A percentile compares a stretch with the other conserved stretches of the same genome.
Evolutionary conservation across 441 rosid species (phyloP).

Genomic region (Aquilaria agallochum): DNA sequence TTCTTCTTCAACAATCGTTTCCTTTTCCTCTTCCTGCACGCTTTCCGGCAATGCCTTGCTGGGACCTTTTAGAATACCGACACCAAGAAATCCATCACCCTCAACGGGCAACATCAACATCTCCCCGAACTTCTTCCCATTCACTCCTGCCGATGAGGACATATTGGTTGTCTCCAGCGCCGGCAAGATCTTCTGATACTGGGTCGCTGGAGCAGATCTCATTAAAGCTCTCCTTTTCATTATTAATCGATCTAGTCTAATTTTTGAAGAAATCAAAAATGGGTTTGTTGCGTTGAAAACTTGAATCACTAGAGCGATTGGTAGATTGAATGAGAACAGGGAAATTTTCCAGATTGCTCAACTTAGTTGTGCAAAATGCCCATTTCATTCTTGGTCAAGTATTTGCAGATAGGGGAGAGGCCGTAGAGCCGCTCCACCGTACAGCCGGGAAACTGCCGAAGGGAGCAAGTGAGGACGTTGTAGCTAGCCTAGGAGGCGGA

Average conservation of each 20-base stretch:
- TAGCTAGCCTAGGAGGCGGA: constrained; percentile 59
- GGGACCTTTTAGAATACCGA: constrained; percentile 51
- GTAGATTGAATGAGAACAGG: too few species aligned
- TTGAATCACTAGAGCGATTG: too few species aligned
- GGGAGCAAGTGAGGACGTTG: constrained; percentile 46
- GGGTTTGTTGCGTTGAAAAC: too few species aligned
- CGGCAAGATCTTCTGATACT: constrained; percentile 8
- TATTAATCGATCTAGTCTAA: not conserved
- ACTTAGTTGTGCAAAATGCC: too few species aligned
- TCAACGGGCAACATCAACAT: constrained; percentile 41
- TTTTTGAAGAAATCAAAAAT: too few species aligned
- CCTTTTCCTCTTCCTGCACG: constrained; percentile 21
- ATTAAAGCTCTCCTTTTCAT: constrained; percentile 17
- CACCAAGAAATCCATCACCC: constrained; percentile 36
- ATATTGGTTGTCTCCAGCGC: not conserved
- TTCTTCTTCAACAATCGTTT: constrained; percentile 13
- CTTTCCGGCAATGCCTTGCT: constrained; percentile 40
- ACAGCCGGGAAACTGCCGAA: constrained; percentile 37
- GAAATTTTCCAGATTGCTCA: too few species aligned
- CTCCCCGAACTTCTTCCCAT: constrained; percentile 31
- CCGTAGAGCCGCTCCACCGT: constrained; percentile 53
- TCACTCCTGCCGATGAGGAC: not conserved
- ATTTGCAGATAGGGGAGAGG: constrained; percentile 66
- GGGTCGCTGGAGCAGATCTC: constrained; percentile 18
- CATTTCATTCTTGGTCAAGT: constrained; percentile 51